phyloP scores from a whole-genome alignment of 768 basidiomycete species.

The Lactarius sp. region DNA sequence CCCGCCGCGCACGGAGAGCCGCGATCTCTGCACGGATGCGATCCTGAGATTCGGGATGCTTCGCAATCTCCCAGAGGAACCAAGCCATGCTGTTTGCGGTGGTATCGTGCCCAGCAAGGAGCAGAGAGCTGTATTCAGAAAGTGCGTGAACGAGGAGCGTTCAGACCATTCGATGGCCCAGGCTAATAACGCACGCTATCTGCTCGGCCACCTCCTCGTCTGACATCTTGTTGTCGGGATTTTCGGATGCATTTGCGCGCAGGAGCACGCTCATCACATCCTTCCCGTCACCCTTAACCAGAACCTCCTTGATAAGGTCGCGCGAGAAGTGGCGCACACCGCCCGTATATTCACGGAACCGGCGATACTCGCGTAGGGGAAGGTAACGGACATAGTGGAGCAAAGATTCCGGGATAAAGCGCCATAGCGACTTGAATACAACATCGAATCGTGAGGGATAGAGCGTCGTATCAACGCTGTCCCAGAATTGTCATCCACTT shows the following conservation, averaged over 20 bases:
- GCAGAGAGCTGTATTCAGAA: slow-evolving; percentile 5
- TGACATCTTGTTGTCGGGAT: slow-evolving; percentile 4
- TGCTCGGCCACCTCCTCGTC: slow-evolving; percentile 13
- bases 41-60: slow-evolving; percentile 19
- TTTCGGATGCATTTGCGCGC: slow-evolving; percentile 20
- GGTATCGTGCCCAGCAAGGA: slow-evolving; percentile 25
- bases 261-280: slow-evolving; percentile 23
- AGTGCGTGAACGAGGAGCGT: neutral
- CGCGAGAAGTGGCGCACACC: slow-evolving; percentile 12
- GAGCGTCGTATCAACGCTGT: slow-evolving; percentile 22
- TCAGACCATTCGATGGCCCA: neutral
- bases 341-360: slow-evolving; percentile 16
- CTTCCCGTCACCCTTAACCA: slow-evolving; percentile 13
- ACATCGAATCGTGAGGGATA: slow-evolving; percentile 20
- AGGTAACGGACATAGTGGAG: slow-evolving; percentile 23
- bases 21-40: slow-evolving; percentile 22
- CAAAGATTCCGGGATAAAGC: slow-evolving; percentile 14
- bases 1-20: slow-evolving; percentile 6
- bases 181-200: slow-evolving; percentile 16
- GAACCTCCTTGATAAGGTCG: slow-evolving; percentile 9
- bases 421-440: slow-evolving; percentile 20
- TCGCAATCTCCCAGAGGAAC: slow-evolving; percentile 25
- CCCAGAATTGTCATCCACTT: neutral
- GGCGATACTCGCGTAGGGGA: slow-evolving; percentile 20
- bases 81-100: slow-evolving; percentile 17